Percentiles rank a stretch among this genome's conserved stretches.
These are phyloP conservation scores for Xanthoconium stramineum DNA, from an alignment of 768 basidiomycete genomes.

Conservation along the genomic window DNA sequence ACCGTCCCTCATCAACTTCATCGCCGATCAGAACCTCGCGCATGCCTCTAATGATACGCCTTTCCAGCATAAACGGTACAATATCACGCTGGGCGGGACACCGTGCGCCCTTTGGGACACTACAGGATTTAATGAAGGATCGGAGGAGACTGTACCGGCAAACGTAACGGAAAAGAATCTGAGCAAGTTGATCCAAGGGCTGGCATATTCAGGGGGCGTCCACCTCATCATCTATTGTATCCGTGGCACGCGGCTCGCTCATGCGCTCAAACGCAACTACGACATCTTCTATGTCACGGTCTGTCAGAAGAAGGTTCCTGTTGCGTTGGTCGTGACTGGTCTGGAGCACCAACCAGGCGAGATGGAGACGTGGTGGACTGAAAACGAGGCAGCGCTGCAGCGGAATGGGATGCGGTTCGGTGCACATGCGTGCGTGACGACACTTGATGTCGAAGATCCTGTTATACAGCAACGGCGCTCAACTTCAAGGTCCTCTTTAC, in stretches of 20 bases:
- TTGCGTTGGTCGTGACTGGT: slow-evolving; percentile 9
- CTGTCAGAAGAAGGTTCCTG: slow-evolving; percentile 33
- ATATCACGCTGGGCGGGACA: not conserved
- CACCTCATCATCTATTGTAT: slow-evolving; percentile 11
- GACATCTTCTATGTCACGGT: slow-evolving; percentile 31
- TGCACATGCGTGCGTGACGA: not conserved
- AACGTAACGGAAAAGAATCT: not conserved
- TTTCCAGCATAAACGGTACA: not conserved
- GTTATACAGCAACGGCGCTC: no score
- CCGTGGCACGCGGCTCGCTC: not conserved
- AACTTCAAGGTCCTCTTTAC: no score
- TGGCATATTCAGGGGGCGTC: slow-evolving; percentile 2
- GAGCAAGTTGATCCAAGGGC: not conserved
- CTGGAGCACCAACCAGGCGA: slow-evolving; percentile 25
- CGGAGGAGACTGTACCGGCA: not conserved
- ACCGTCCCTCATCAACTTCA: slow-evolving; percentile 9
- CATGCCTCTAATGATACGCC: not conserved
- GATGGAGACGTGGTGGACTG: slow-evolving; percentile 28
- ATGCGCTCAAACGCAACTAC: slow-evolving; percentile 30
- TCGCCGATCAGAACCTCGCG: not conserved
- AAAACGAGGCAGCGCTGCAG: slow-evolving; percentile 26
- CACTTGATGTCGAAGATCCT: no score
- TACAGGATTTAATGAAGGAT: not conserved
- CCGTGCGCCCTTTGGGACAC: slow-evolving; percentile 5
- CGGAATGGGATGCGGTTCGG: not conserved